These are phyloP conservation scores for Tricholoma hemisulphureum DNA, from an alignment of 768 basidiomycete species.

Conservation along the genomic window DNA sequence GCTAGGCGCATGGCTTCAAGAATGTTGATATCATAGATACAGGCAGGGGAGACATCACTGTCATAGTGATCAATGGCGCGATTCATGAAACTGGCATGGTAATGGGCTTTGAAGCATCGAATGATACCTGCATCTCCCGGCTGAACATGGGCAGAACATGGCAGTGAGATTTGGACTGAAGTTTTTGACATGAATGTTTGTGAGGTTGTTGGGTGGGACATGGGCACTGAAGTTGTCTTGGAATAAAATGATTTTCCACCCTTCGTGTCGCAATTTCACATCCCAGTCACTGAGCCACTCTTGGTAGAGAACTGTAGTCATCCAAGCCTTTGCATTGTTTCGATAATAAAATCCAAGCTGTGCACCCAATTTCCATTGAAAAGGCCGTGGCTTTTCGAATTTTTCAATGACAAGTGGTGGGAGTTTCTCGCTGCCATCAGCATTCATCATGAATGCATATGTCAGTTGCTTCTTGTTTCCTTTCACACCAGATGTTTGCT, in stretches of 20 bases:
- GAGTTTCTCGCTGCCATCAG: too few species aligned
- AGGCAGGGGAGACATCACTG: conserved; percentile 18
- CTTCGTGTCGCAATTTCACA: conserved; percentile 15
- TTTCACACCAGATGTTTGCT: conserved; percentile 15
- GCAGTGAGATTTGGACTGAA: conserved; percentile 33
- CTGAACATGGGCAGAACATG: conserved; percentile 27
- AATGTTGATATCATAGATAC: conserved; percentile 35
- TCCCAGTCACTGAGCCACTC: conserved; percentile 36
- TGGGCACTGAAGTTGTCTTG: too few species aligned
- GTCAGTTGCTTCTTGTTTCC: conserved; percentile 30
- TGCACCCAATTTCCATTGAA: conserved; percentile 26
- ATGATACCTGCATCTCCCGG: conserved; percentile 20
- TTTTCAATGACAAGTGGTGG: conserved; percentile 34
- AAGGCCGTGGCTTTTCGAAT: conserved; percentile 24
- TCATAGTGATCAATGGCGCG: conserved; percentile 31
- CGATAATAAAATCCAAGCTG: too few species aligned
- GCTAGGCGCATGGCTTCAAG: conserved; percentile 32
- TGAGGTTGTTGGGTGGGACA: conserved; percentile 6
- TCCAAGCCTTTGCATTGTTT: conserved; percentile 39
- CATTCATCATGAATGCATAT: conserved; percentile 31
- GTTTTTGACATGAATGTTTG: conserved; percentile 10
- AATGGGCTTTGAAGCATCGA: too few species aligned
- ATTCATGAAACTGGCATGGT: too few species aligned
- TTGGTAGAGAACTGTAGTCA: conserved; percentile 32
- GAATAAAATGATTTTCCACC: conserved; percentile 15